phyloP scores from a whole-genome alignment of 2,329 filamentous ascomycete genomes.

The Hymenotorrendiella dingleyae region DNA sequence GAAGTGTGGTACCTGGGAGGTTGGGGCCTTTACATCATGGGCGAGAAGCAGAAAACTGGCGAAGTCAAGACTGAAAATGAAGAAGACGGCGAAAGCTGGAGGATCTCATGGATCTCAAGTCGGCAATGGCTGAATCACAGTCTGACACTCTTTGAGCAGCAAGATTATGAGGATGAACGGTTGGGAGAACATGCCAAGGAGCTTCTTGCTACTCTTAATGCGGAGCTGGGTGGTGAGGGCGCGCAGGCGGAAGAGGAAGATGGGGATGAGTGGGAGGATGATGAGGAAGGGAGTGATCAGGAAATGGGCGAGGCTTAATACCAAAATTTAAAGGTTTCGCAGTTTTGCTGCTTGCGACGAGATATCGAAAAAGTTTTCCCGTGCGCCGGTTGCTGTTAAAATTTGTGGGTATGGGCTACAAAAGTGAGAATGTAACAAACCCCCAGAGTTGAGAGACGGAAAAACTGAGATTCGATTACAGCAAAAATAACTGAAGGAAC shows the following conservation, averaged over 20 bases:
- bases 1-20: constrained; percentile 97
- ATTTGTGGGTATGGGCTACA: no score
- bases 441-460: no score
- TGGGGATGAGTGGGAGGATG: constrained; percentile 43
- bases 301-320: constrained; percentile 48
- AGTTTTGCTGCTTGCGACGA: no score
- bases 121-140: constrained; percentile 79
- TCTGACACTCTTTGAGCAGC: constrained; percentile 67
- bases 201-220: constrained; percentile 57
- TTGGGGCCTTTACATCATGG: constrained; percentile 80
- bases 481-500: no score
- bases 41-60: constrained; percentile 56
- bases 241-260: constrained; percentile 49
- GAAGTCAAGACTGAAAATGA: constrained; percentile 31
- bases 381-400: no score
- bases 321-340: no score
- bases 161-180: constrained; percentile 82
- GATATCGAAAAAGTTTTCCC: no score
- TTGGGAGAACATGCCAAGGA: constrained; percentile 70
- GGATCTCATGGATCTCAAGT: constrained; percentile 62
- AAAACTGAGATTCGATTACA: no score
- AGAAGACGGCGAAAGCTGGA: constrained; percentile 37
- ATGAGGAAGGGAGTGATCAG: constrained; percentile 46
- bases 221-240: constrained; percentile 58
- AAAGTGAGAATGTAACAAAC: no score